phyloP scores from a whole-genome alignment of 139 green algal genomes.

The Ulvella scutata region DNA sequence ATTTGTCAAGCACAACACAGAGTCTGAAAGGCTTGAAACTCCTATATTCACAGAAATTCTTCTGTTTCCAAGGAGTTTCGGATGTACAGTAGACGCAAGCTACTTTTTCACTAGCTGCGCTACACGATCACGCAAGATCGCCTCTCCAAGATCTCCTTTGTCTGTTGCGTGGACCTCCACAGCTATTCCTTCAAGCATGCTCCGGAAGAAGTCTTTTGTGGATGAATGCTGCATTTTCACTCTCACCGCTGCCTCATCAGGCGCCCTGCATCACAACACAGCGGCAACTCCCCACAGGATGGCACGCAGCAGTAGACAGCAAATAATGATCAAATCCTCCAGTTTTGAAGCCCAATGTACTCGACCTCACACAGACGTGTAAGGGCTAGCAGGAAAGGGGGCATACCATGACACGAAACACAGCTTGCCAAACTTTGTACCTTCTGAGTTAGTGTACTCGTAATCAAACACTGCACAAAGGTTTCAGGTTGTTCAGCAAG shows the following conservation, averaged over 20 bases:
- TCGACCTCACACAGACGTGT: background rate
- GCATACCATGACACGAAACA: slow-evolving; percentile 13
- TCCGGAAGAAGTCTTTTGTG: slow-evolving; percentile 15
- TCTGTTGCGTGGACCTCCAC: slow-evolving; percentile 11
- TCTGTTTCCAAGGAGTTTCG: too few species aligned
- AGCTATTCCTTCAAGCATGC: slow-evolving; percentile 6
- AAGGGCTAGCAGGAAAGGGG: background rate
- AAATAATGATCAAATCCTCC: background rate
- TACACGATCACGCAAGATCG: slow-evolving; percentile 1
- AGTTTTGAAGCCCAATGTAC: background rate
- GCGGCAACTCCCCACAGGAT: background rate
- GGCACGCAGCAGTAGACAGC: background rate
- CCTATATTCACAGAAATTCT: too few species aligned
- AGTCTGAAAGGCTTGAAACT: too few species aligned
- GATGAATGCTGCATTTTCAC: slow-evolving; percentile 13
- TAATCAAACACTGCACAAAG: slow-evolving; percentile 10
- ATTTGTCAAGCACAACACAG: too few species aligned
- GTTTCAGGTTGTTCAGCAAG: too few species aligned
- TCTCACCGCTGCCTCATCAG: slow-evolving; percentile 9
- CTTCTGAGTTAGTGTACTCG: slow-evolving; percentile 9
- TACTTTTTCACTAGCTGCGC: slow-evolving; percentile 6
- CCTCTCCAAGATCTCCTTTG: background rate
- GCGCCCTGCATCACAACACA: slow-evolving; percentile 3
- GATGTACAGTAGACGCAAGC: too few species aligned
- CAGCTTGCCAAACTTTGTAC: slow-evolving; percentile 9